These are phyloP conservation scores for Cladophialophora immunda DNA, from an alignment of 2,329 filamentous ascomycete species.

Conservation along the genomic window DNA sequence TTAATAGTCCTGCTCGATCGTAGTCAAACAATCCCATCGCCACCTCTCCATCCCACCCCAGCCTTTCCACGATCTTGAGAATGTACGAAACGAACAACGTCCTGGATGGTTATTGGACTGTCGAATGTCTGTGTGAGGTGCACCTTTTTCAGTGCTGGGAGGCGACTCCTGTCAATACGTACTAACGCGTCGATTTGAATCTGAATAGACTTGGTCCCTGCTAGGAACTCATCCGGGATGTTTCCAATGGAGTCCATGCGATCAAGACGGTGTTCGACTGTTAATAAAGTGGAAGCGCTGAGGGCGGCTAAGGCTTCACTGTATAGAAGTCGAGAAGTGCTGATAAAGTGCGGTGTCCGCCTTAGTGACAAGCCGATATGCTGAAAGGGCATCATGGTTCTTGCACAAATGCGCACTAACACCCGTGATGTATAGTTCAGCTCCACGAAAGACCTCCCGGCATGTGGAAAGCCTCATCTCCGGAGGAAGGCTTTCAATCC, in stretches of 20 bases:
- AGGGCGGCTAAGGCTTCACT: constrained; percentile 21
- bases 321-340: constrained; percentile 8
- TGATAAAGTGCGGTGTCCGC: constrained; percentile 3
- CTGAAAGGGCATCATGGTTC: background rate
- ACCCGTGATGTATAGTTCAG: background rate
- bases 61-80: too few species aligned
- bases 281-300: constrained; percentile 8
- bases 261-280: background rate
- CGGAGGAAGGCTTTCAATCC: background rate
- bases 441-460: background rate
- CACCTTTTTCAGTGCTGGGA: constrained; percentile 13
- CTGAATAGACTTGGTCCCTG: constrained; percentile 10
- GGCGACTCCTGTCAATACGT: constrained; percentile 7
- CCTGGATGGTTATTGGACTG: too few species aligned
- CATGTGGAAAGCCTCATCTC: background rate
- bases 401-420: background rate
- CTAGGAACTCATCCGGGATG: constrained; percentile 20
- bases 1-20: too few species aligned
- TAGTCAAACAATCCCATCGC: too few species aligned
- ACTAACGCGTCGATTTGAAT: constrained; percentile 18
- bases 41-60: too few species aligned
- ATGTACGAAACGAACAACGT: too few species aligned
- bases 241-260: constrained; percentile 12
- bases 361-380: background rate
- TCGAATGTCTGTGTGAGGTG: background rate